Conservation (phyloP, 495 filamentous ascomycete species). For the Usnea hakonensis region DNA sequence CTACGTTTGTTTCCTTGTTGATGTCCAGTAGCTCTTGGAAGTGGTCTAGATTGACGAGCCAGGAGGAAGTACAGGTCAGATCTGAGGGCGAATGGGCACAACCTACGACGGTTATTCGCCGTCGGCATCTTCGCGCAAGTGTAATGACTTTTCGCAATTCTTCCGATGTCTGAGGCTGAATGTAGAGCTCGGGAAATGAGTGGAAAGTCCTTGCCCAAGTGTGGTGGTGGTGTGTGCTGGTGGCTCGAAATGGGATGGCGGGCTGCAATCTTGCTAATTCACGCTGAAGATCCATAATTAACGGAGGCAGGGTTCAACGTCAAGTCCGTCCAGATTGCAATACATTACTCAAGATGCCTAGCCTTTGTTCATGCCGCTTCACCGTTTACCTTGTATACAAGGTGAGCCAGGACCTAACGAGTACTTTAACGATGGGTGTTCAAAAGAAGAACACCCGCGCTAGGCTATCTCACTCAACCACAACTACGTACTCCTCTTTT, state of each 20-base stretch:
- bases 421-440: too few species aligned
- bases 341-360: too few species aligned
- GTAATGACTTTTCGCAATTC: constrained; percentile 79
- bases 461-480: too few species aligned
- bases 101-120: constrained; percentile 72
- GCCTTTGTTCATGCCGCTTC: too few species aligned
- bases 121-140: constrained; percentile 72
- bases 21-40: constrained; percentile 65
- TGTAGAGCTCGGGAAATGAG: constrained; percentile 78
- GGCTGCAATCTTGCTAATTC: constrained; percentile 52
- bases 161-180: constrained; percentile 65
- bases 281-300: constrained; percentile 29
- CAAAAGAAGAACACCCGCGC: too few species aligned
- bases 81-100: constrained; percentile 88
- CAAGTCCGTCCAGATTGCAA: too few species aligned
- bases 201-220: constrained; percentile 97
- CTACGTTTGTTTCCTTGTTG: constrained; percentile 51
- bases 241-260: constrained; percentile 67
- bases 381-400: too few species aligned
- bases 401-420: too few species aligned
- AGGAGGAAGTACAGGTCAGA: constrained; percentile 86
- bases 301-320: neutral
- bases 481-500: too few species aligned
- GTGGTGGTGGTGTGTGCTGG: constrained; percentile 63
- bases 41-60: constrained; percentile 88